Evolutionary conservation across 345 rosid genomes (phyloP).

Genomic region (Heritiera fomes): DNA sequence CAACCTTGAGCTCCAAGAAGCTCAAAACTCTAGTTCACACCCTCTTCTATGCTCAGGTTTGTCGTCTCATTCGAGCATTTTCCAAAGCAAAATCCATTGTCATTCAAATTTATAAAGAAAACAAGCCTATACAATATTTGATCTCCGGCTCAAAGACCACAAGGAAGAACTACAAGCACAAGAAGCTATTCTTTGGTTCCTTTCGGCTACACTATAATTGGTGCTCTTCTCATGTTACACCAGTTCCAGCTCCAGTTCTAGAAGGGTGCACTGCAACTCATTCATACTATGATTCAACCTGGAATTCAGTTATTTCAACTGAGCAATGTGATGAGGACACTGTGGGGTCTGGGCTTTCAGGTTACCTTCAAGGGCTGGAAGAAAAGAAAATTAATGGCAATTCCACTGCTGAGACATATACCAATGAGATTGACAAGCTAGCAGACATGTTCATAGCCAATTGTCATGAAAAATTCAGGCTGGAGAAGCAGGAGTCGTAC

Average conservation of each 20-base stretch:
- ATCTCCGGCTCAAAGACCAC: conserved; percentile 39
- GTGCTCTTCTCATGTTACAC: conserved; percentile 73
- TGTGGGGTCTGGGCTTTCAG: conserved; percentile 40
- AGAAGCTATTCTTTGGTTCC: conserved; percentile 65
- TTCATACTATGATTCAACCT: conserved; percentile 50
- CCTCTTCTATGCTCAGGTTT: conserved; percentile 54
- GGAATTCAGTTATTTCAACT: conserved; percentile 42
- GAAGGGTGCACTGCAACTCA: conserved; percentile 39
- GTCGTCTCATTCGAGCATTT: conserved; percentile 54
- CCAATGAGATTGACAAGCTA: conserved; percentile 70
- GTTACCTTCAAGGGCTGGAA: conserved; percentile 70
- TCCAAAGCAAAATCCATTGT: conserved; percentile 57
- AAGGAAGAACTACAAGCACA: conserved; percentile 41
- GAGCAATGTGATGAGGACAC: conserved; percentile 21
- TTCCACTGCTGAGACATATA: conserved; percentile 20
- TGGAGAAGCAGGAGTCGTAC: conserved; percentile 95
- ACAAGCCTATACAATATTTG: conserved; percentile 39
- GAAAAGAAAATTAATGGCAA: conserved; percentile 35
- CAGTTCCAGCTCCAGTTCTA: conserved; percentile 53
- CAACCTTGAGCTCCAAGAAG: conserved; percentile 48
- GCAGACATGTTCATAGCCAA: conserved; percentile 85
- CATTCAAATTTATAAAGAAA: conserved; percentile 45
- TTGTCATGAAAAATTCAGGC: conserved; percentile 79
- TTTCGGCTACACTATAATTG: conserved; percentile 89
- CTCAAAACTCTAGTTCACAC: conserved; percentile 62